Evolutionary conservation across 23 red algal species (phyloP).

Genomic region (Chondrus crispus): DNA sequence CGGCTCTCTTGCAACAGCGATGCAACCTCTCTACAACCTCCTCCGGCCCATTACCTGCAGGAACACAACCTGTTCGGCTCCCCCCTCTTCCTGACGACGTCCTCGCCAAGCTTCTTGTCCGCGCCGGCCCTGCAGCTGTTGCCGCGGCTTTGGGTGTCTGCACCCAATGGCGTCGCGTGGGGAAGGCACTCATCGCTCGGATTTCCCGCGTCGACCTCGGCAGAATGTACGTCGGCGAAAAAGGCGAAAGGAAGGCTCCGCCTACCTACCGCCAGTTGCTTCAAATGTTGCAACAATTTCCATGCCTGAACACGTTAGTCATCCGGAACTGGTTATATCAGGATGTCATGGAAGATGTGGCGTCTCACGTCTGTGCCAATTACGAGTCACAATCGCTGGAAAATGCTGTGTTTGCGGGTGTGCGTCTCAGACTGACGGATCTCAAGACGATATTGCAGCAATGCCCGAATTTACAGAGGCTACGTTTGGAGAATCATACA

Average conservation of each 20-base stretch:
- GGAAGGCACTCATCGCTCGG: not conserved
- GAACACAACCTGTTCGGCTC: not conserved
- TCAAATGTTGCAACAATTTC: not conserved
- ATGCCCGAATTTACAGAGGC: not conserved
- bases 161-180: conserved; percentile 36
- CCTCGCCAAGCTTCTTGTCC: not conserved
- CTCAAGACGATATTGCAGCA: not conserved
- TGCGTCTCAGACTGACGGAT: not conserved
- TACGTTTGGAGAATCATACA: no score
- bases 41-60: no score
- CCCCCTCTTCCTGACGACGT: conserved; percentile 10
- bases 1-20: not conserved
- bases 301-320: not conserved
- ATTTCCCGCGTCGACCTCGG: conserved; percentile 1
- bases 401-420: not conserved
- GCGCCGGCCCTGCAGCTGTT: not conserved
- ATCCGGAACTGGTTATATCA: conserved; percentile 19
- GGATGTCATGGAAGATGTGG: conserved; percentile 10
- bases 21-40: not conserved
- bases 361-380: not conserved
- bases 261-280: not conserved
- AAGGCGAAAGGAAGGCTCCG: not conserved
- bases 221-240: not conserved
- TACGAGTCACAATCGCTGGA: not conserved
- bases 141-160: not conserved